phyloP scores from a whole-genome alignment of 345 rosid genomes.

The Stellera chamaejasme region DNA sequence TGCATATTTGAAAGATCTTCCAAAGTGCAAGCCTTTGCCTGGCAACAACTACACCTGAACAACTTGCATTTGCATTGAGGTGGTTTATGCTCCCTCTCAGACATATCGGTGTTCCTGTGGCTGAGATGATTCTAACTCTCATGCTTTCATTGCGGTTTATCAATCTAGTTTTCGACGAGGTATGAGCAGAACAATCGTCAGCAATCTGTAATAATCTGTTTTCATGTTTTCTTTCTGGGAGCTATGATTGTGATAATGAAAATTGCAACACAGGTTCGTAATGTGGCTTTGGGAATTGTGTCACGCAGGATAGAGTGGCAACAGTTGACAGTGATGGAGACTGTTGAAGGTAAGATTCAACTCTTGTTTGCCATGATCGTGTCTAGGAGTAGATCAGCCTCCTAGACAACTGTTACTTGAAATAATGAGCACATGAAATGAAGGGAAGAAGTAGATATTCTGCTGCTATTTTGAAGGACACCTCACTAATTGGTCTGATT shows the following conservation, averaged over 20 bases:
- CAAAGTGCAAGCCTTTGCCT: slow-evolving; percentile 91
- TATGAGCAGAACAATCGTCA: slow-evolving; percentile 13
- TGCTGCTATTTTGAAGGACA: background rate
- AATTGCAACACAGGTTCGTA: slow-evolving; percentile 48
- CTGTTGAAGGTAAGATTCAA: slow-evolving; percentile 57
- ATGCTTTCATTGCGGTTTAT: slow-evolving; percentile 86
- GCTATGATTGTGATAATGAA: background rate
- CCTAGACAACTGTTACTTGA: too few species aligned
- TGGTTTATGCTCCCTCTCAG: slow-evolving; percentile 84
- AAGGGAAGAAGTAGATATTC: background rate
- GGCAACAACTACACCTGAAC: slow-evolving; percentile 92
- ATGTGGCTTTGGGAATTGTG: slow-evolving; percentile 81
- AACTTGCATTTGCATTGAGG: slow-evolving; percentile 73
- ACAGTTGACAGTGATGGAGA: slow-evolving; percentile 69
- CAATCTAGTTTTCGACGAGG: slow-evolving; percentile 89
- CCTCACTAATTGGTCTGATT: background rate
- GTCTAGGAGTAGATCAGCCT: too few species aligned
- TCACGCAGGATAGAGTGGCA: slow-evolving; percentile 91
- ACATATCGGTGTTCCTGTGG: slow-evolving; percentile 69
- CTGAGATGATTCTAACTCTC: slow-evolving; percentile 82
- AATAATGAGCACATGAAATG: too few species aligned
- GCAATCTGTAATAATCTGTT: too few species aligned
- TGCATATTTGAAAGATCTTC: slow-evolving; percentile 51
- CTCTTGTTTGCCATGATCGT: background rate
- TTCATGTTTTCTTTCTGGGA: background rate